phyloP scores from a whole-genome alignment of 257 asterid genomes.

The Scutellaria baicalensis region DNA sequence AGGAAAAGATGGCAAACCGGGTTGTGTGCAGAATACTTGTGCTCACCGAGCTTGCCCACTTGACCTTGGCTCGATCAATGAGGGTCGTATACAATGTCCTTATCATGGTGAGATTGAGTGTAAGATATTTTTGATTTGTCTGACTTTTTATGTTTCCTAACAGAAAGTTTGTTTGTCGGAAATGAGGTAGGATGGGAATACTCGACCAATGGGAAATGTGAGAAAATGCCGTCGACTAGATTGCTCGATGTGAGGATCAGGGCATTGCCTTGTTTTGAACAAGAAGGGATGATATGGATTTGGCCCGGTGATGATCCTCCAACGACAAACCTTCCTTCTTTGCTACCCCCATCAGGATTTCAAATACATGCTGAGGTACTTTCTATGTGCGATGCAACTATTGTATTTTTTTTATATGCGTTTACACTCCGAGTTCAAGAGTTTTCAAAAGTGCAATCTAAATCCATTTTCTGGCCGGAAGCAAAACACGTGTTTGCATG shows the following conservation, averaged over 20 bases:
- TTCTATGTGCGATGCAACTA: not conserved
- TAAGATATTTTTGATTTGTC: not conserved
- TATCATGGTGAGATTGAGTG: constrained; percentile 66
- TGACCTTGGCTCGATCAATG: constrained; percentile 76
- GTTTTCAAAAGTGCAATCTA: no score
- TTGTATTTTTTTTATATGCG: no score
- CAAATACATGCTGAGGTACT: constrained; percentile 89
- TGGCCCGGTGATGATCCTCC: constrained; percentile 97
- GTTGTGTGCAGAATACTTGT: constrained; percentile 84
- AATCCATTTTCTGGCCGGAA: no score
- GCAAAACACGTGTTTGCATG: no score
- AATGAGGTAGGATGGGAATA: constrained; percentile 82
- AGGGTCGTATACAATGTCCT: constrained; percentile 93
- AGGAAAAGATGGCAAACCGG: constrained; percentile 87
- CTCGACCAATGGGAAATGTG: constrained; percentile 78
- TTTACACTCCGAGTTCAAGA: no score
- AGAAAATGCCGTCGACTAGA: constrained; percentile 97
- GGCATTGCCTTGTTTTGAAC: constrained; percentile 84
- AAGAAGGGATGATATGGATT: constrained; percentile 90
- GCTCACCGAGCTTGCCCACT: constrained; percentile 98
- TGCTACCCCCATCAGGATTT: constrained; percentile 80
- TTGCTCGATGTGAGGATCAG: constrained; percentile 54
- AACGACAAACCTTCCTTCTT: constrained; percentile 57
- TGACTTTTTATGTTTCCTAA: not conserved
- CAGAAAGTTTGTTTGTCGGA: not conserved